Conservation (phyloP, 176 grass and related monocot species). For the Rhynchospora breviuscula region DNA sequence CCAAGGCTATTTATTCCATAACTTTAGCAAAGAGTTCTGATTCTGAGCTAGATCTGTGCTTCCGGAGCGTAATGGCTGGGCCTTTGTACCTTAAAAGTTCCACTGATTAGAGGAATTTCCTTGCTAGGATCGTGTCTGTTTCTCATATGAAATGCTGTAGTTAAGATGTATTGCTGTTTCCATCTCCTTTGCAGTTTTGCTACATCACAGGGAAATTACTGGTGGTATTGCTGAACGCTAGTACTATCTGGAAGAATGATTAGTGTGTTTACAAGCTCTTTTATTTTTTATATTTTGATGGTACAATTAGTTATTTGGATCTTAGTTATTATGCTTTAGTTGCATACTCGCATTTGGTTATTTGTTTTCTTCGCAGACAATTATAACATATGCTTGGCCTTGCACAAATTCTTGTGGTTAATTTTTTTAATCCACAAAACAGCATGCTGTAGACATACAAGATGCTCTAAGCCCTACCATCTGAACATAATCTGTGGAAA, state of each 20-base stretch:
- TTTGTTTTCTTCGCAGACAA: not conserved
- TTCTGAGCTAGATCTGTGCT: not conserved
- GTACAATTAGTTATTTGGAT: not conserved
- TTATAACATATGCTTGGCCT: not conserved
- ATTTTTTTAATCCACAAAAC: not conserved
- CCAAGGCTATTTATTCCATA: constrained; percentile 3
- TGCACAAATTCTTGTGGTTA: not conserved
- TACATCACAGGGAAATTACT: constrained; percentile 2
- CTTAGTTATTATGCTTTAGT: not conserved
- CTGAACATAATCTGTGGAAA: not conserved
- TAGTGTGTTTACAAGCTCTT: not conserved
- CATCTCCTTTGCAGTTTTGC: not conserved
- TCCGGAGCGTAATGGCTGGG: not conserved
- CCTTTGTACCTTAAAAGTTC: not conserved
- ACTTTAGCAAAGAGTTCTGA: not conserved
- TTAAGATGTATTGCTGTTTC: not conserved
- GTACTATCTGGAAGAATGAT: not conserved
- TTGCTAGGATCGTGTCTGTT: not conserved
- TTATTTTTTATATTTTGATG: not conserved
- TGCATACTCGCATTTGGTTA: not conserved
- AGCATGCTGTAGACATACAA: not conserved
- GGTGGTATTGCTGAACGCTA: not conserved
- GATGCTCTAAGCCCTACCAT: not conserved
- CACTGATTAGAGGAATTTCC: not conserved
- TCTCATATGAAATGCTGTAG: not conserved